A percentile compares a stretch with the other conserved stretches of the same genome.
phyloP scores from a whole-genome alignment of 2,329 filamentous ascomycete genomes.

The Alternaria triticina region DNA sequence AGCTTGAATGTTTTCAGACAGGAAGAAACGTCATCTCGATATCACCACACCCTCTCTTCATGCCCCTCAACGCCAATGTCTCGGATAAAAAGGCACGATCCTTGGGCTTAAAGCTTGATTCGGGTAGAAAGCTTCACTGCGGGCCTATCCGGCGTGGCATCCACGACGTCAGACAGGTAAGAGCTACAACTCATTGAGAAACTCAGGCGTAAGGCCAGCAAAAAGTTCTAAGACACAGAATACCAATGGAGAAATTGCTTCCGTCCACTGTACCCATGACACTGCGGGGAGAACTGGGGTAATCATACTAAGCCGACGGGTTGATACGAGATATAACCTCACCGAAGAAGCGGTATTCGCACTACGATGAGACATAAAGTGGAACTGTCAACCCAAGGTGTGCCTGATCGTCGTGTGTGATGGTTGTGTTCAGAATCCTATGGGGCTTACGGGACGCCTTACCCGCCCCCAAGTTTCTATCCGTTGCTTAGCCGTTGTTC shows the following conservation, averaged over 20 bases:
- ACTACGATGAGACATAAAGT: background rate
- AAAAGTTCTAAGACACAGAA: background rate
- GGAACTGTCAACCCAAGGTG: background rate
- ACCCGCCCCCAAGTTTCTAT: background rate
- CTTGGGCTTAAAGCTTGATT: too few relatives aligned
- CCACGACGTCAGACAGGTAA: background rate
- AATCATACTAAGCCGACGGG: background rate
- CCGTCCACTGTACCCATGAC: background rate
- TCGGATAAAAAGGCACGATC: background rate
- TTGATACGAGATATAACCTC: background rate
- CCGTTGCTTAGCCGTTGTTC: background rate
- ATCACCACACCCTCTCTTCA: background rate
- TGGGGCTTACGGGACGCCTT: background rate
- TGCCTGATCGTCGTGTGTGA: background rate
- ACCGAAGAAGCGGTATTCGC: too few relatives aligned
- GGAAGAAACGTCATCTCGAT: background rate
- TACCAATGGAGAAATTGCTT: background rate
- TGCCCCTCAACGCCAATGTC: background rate
- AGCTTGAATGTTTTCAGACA: background rate
- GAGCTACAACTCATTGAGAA: background rate
- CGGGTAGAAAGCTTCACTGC: too few relatives aligned
- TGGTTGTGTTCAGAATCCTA: background rate
- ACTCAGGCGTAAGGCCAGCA: background rate
- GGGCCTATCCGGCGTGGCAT: too few relatives aligned
- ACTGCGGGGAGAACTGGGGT: background rate